Percentiles rank a stretch among this genome's conserved stretches.
Conservation (phyloP, 2,329 filamentous ascomycete species). For the Zymoseptoria ardabiliae region DNA sequence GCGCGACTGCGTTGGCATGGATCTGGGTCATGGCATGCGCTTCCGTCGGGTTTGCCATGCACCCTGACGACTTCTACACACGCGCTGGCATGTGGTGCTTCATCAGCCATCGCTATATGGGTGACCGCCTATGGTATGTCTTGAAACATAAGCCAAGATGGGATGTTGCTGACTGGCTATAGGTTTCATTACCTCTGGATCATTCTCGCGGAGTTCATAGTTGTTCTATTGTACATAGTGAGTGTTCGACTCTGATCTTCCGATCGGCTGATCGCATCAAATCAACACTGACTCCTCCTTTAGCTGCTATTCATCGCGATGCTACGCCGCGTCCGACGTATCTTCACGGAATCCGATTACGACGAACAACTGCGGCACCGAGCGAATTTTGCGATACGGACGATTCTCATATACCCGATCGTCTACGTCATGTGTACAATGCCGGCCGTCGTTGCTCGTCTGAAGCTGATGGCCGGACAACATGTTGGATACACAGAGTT, state of each 20-base stretch:
- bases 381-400: slow-evolving; percentile 42
- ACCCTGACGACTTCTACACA: slow-evolving; percentile 47
- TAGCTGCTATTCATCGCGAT: slow-evolving; percentile 21
- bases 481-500: slow-evolving; percentile 34
- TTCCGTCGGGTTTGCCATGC: slow-evolving; percentile 42
- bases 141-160: neutral
- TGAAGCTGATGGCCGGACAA: slow-evolving; percentile 48
- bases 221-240: slow-evolving; percentile 41
- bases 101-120: slow-evolving; percentile 42
- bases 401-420: slow-evolving; percentile 55
- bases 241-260: neutral
- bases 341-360: slow-evolving; percentile 14
- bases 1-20: slow-evolving; percentile 48
- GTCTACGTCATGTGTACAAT: slow-evolving; percentile 62
- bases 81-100: slow-evolving; percentile 61
- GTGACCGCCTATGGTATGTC: slow-evolving; percentile 46
- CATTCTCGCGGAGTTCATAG: slow-evolving; percentile 46
- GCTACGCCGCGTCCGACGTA: slow-evolving; percentile 12
- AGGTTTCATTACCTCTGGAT: slow-evolving; percentile 58
- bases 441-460: slow-evolving; percentile 56
- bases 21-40: slow-evolving; percentile 51
- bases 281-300: neutral
- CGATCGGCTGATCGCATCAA: neutral
- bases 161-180: neutral
- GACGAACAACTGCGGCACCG: slow-evolving; percentile 29